These are phyloP conservation scores for Acanthamoeba pearcei DNA, from an alignment of 208 protist genomes.

Conservation along the genomic window DNA sequence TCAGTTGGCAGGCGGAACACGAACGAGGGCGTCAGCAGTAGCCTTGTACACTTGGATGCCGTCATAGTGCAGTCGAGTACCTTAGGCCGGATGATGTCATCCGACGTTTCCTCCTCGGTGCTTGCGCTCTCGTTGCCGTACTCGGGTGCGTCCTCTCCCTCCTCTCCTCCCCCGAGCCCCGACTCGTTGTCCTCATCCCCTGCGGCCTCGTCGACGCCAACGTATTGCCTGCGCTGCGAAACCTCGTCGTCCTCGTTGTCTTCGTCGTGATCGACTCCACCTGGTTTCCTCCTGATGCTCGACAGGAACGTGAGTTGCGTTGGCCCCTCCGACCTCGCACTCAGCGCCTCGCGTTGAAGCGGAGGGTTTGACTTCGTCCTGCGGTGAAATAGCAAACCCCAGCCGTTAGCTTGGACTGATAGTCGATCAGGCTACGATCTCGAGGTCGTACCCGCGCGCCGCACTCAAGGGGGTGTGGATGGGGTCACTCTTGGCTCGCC, in stretches of 20 bases:
- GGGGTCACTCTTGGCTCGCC: constrained; percentile 23
- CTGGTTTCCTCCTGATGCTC: neutral
- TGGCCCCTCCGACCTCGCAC: neutral
- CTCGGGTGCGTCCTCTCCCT: neutral
- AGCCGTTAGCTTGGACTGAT: neutral
- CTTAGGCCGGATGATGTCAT: neutral
- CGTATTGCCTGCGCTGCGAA: too few relatives aligned
- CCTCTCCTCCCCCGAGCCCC: neutral
- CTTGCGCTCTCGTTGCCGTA: neutral
- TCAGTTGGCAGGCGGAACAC: too few relatives aligned
- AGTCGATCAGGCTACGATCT: neutral
- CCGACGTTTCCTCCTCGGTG: neutral
- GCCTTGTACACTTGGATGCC: neutral
- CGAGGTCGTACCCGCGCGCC: neutral
- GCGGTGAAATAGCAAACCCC: neutral
- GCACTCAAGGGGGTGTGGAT: neutral
- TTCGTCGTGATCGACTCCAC: neutral
- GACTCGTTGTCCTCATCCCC: neutral
- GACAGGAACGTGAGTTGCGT: neutral
- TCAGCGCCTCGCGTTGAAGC: neutral
- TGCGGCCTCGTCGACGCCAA: too few relatives aligned
- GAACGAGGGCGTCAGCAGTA: neutral
- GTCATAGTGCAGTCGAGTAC: neutral
- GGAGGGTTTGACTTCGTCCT: neutral
- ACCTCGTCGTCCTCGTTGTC: neutral